A percentile compares a stretch with the other conserved stretches of the same genome.
Conservation (phyloP, 805 yeast species). For the Candida pseudoglaebosa region DNA sequence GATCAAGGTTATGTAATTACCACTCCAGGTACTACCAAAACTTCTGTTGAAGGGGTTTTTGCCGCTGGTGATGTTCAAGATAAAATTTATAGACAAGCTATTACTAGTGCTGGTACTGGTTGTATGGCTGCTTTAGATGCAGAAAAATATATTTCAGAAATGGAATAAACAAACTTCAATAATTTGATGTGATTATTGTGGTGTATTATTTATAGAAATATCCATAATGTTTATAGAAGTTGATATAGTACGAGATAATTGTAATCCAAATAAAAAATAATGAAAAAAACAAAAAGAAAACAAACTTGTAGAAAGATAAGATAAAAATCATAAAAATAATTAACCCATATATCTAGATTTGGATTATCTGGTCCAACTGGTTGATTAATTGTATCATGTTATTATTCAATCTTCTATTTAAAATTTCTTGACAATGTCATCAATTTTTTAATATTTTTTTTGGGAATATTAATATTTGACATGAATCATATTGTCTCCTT, state of each 20-base stretch:
- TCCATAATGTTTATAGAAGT: not conserved
- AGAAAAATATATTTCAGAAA: conserved; percentile 74
- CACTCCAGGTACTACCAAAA: conserved; percentile 81
- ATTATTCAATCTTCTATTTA: too few species aligned
- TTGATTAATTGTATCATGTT: too few species aligned
- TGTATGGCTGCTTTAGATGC: conserved; percentile 99
- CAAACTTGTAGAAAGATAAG: too few species aligned
- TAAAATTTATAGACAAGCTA: conserved; percentile 95
- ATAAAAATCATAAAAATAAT: too few species aligned
- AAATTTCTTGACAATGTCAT: too few species aligned
- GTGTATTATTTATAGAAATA: not conserved
- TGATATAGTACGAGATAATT: not conserved
- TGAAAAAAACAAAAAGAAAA: not conserved
- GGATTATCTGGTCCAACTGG: too few species aligned
- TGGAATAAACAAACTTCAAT: not conserved
- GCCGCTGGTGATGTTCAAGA: conserved; percentile 99
- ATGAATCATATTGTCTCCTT: too few species aligned
- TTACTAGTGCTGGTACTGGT: conserved; percentile 99
- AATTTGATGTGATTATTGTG: not conserved
- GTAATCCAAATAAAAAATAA: not conserved
- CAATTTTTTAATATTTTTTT: too few species aligned
- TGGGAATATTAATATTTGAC: too few species aligned
- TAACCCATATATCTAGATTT: too few species aligned
- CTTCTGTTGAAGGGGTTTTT: conserved; percentile 85
- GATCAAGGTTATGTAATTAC: conserved; percentile 87